A percentile compares a stretch with the other conserved stretches of the same genome.
Conservation (phyloP, 768 basidiomycete species). For the Rhodotorula kratochvilovae region DNA sequence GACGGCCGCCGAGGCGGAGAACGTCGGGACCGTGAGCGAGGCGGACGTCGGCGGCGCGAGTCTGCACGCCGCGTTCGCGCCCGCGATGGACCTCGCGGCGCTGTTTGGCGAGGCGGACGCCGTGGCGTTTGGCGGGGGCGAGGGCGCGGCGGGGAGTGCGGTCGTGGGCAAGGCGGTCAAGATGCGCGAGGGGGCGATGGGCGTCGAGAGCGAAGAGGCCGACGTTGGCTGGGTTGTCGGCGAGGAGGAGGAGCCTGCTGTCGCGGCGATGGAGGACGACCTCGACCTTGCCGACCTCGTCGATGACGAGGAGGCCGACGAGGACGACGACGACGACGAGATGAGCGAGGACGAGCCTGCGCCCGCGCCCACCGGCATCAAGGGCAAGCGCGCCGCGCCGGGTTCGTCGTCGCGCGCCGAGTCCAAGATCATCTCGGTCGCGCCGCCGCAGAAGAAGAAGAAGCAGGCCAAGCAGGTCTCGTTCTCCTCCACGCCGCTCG, state of each 20-base stretch:
- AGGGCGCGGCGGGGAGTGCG: constrained; percentile 52
- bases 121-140: constrained; percentile 62
- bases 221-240: constrained; percentile 36
- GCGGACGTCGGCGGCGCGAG: constrained; percentile 77
- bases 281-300: constrained; percentile 19
- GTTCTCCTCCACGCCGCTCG: constrained; percentile 36
- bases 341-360: constrained; percentile 29
- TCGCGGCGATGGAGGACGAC: constrained; percentile 11
- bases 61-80: constrained; percentile 65
- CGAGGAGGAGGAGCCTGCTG: constrained; percentile 19
- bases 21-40: constrained; percentile 52
- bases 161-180: constrained; percentile 47
- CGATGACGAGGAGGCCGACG: constrained; percentile 9
- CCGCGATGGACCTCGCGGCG: constrained; percentile 75
- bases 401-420: constrained; percentile 12
- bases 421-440: constrained; percentile 37
- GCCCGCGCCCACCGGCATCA: constrained; percentile 4
- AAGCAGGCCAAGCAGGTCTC: constrained; percentile 33
- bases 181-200: constrained; percentile 46
- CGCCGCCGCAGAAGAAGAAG: constrained; percentile 38
- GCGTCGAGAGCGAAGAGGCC: constrained; percentile 49
- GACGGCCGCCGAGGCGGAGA: constrained; percentile 34
- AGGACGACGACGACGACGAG: constrained; percentile 25
- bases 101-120: constrained; percentile 75
- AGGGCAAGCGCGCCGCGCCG: constrained; percentile 30